Percentiles rank a stretch among this genome's conserved stretches.
These are phyloP conservation scores for Lepidium aucheri DNA, from an alignment of 345 rosid genomes.

Conservation along the genomic window DNA sequence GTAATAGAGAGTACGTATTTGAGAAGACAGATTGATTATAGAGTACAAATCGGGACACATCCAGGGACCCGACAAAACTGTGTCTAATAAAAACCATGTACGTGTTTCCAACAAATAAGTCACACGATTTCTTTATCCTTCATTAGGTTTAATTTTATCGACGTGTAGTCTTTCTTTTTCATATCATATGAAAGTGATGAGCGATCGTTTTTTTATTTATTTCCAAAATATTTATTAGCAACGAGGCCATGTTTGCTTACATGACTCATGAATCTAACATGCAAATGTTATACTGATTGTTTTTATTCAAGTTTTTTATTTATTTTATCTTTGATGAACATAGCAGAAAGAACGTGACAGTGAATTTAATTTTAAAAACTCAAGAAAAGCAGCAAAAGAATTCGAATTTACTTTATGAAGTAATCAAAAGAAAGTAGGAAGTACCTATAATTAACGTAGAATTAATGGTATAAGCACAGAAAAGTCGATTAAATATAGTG, in stretches of 20 bases:
- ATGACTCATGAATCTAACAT: conserved; percentile 12
- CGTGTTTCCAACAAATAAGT: conserved; percentile 3
- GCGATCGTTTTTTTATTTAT: not conserved
- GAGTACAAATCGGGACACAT: conserved; percentile 14
- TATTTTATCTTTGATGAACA: not conserved
- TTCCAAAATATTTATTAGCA: not conserved
- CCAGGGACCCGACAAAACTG: conserved; percentile 8
- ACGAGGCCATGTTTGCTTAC: conserved; percentile 11
- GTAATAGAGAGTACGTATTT: not conserved
- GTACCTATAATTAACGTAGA: not conserved
- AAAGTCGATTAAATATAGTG: not conserved
- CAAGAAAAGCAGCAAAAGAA: not conserved
- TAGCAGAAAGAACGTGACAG: not conserved
- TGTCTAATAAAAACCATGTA: conserved; percentile 7
- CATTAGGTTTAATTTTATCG: not conserved
- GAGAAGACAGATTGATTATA: conserved; percentile 13
- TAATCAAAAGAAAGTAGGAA: not conserved
- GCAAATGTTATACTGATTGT: not conserved
- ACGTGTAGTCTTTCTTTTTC: conserved; percentile 14
- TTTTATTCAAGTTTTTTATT: not conserved
- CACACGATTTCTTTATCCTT: not conserved
- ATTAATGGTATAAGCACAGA: not conserved
- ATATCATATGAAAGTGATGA: not conserved
- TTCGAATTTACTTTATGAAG: not conserved
- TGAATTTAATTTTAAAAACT: not conserved